Percentiles rank a stretch among this genome's conserved stretches.
Conservation (phyloP, 805 yeast genomes). For the Debaryomyces castellii region DNA sequence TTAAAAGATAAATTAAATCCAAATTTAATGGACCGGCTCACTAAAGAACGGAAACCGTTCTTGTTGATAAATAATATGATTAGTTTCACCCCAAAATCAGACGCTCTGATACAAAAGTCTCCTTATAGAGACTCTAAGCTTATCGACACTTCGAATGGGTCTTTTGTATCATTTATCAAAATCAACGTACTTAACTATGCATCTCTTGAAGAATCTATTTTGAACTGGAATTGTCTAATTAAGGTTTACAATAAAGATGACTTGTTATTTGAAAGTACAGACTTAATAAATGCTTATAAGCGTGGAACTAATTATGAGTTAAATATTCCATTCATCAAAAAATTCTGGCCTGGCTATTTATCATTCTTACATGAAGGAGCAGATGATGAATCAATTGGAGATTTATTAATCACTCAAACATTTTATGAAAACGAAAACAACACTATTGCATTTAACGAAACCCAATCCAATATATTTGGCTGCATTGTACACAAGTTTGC, state of each 20-base stretch:
- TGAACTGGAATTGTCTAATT: constrained; percentile 29
- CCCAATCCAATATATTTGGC: constrained; percentile 14
- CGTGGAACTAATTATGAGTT: constrained; percentile 18
- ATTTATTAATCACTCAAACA: constrained; percentile 30
- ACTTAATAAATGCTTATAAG: constrained; percentile 32
- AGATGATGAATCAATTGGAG: constrained; percentile 11
- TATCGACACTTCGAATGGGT: constrained; percentile 17
- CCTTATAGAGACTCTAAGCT: constrained; percentile 15
- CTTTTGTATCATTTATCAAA: constrained; percentile 23
- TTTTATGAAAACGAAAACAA: constrained; percentile 22
- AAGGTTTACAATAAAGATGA: constrained; percentile 22
- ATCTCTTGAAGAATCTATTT: constrained; percentile 5
- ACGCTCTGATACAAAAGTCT: constrained; percentile 12
- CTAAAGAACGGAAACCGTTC: constrained; percentile 13
- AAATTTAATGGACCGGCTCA: constrained; percentile 6
- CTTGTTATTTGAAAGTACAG: constrained; percentile 22
- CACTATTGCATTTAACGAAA: constrained; percentile 5
- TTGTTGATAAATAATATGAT: constrained; percentile 19
- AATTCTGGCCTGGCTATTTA: constrained; percentile 40
- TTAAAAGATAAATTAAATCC: constrained; percentile 1
- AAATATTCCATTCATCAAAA: constrained; percentile 36
- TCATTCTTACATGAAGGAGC: constrained; percentile 34
- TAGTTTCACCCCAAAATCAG: constrained; percentile 7
- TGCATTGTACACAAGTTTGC: constrained; percentile 26
- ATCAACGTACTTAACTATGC: constrained; percentile 12